Evolutionary conservation across 495 filamentous ascomycete species (phyloP), one percentile per base, ranked within the genome.

Genomic region (Daldinia decipiens): DNA sequence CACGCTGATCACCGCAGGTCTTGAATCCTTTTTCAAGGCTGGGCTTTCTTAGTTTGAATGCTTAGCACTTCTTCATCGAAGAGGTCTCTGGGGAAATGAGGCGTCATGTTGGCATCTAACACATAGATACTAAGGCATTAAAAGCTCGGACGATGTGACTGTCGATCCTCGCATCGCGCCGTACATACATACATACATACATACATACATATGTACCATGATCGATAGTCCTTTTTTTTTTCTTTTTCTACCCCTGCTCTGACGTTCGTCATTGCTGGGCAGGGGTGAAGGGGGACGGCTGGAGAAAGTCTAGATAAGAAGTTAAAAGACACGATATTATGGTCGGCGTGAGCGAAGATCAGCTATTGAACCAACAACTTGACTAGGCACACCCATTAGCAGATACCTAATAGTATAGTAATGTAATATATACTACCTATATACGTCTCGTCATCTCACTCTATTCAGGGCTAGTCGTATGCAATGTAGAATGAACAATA

Each of bases 101-200:
- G 70, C 70, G 70, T 61, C 19, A 73, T 62, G 70, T 72, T 65
- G 52, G 64, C 58, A 66, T 73, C 70, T 56, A 68, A 51, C 60
- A 50, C 45, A 34, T 47, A 47, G 19, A 24, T 47, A 4, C 43
- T 69, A 69, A 73, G 70, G 70, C 70, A 73, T 73, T 66, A 56
- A 73, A 69, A 73, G 70, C 70, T 73, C 58, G 58, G 70, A 73
- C 70, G 70, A 73, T 73, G 70, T 73, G 70, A 73, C 65, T 69
- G 70, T 73, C 70, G 70, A 73, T 73, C 70, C 65, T 73, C 70
- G 65, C 70, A 69, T 73, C 65, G 70, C 65, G 67, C 66, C 70
- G 64, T 56, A 67, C 56, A 6, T 59, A 59, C 6, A 32, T 29
- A 73, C 64, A 45, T 56, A 67, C 56, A 6, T 59, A 59, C 6